These are phyloP conservation scores for Hyphopichia homilentoma DNA, from an alignment of 805 yeast species.

Conservation along the genomic window DNA sequence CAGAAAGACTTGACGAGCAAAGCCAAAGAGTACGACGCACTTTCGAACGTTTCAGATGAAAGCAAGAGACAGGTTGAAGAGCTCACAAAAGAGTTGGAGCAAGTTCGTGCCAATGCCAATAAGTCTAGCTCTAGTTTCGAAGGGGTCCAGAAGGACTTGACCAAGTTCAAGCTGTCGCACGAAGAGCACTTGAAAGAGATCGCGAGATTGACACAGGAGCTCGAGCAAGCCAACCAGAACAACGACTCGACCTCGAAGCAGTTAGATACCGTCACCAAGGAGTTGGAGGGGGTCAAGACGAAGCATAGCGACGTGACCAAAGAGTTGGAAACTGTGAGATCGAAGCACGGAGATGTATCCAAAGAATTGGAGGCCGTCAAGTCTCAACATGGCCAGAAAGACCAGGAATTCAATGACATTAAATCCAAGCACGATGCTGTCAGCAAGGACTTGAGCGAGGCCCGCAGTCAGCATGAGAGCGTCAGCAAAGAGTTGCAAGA, in stretches of 20 bases:
- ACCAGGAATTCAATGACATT: constrained; percentile 1
- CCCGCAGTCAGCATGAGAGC: neutral
- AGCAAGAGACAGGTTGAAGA: neutral
- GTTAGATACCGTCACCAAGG: too few relatives aligned
- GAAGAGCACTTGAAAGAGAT: constrained; percentile 3
- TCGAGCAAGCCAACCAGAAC: too few relatives aligned
- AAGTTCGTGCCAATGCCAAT: constrained; percentile 4
- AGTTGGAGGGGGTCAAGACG: too few relatives aligned
- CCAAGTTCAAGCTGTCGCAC: neutral
- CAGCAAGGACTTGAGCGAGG: neutral
- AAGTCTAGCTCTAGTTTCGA: too few relatives aligned
- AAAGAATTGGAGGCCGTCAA: too few relatives aligned
- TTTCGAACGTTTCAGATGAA: neutral
- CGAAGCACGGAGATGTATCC: too few relatives aligned
- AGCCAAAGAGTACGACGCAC: neutral
- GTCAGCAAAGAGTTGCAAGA: constrained; percentile 4
- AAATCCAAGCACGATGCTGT: too few relatives aligned
- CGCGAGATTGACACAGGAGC: constrained; percentile 5
- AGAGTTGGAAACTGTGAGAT: too few relatives aligned
- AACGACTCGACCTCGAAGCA: too few relatives aligned
- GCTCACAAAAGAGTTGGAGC: constrained; percentile 3
- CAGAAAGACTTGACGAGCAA: neutral
- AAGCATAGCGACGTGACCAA: too few relatives aligned
- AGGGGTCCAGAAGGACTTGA: neutral
- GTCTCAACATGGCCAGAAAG: too few relatives aligned